A percentile compares a stretch with the other conserved stretches of the same genome.
Evolutionary conservation across 352 stramenopile genomes (phyloP).

Genomic region (Globisporangium spinosum): DNA sequence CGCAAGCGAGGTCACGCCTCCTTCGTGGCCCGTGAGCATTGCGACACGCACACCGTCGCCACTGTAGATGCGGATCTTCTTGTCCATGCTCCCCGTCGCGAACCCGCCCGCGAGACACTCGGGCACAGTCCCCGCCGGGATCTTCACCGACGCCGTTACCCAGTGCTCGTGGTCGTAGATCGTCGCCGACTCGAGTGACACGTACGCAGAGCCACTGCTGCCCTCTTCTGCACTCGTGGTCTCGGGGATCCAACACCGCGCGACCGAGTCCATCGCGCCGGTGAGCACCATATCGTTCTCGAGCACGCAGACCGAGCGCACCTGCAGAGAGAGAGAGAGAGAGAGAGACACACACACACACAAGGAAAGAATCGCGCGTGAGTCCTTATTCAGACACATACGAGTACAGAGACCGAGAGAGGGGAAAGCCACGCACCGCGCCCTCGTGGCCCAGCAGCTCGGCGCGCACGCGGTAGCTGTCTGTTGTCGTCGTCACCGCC

Average conservation of each 20-base stretch:
- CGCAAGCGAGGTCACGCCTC: conserved; percentile 71
- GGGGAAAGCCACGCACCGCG: conserved; percentile 40
- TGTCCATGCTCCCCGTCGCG: conserved; percentile 81
- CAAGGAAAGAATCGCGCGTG: conserved; percentile 1
- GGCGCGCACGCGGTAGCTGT: conserved; percentile 26
- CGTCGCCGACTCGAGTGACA: conserved; percentile 43
- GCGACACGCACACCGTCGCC: conserved; percentile 38
- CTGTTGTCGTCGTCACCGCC: not conserved
- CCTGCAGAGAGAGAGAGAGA: conserved; percentile 24
- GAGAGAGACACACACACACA: conserved; percentile 5
- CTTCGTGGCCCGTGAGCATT: conserved; percentile 59
- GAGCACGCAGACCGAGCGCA: conserved; percentile 55
- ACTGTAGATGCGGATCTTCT: conserved; percentile 62
- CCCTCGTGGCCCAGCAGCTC: conserved; percentile 74
- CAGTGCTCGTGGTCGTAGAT: conserved; percentile 83
- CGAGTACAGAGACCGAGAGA: not conserved
- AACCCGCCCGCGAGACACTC: conserved; percentile 41
- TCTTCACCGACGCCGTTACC: conserved; percentile 57
- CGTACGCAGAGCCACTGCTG: conserved; percentile 25
- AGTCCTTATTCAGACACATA: conserved; percentile 2
- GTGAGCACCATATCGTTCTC: conserved; percentile 56
- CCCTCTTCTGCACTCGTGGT: conserved; percentile 6
- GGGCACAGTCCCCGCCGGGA: conserved; percentile 29
- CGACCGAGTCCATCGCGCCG: conserved; percentile 74
- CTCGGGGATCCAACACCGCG: conserved; percentile 46